Conservation (phyloP, 768 basidiomycete genomes). For the Neoboletus subvelutipes region DNA sequence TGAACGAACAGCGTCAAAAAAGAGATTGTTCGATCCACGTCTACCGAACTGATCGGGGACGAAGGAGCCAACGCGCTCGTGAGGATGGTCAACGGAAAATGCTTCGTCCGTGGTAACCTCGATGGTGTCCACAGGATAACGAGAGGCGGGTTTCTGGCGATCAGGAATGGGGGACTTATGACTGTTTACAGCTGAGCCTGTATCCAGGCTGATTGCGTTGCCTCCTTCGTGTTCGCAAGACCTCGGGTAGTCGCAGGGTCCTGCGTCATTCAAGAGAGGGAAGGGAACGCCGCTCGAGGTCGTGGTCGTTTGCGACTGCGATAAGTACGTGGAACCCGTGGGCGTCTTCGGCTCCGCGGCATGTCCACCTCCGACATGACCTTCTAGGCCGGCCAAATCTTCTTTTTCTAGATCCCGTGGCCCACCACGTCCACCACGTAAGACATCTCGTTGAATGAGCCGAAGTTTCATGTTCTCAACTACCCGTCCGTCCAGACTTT, state of each 20-base stretch:
- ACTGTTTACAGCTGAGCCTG: constrained; percentile 7
- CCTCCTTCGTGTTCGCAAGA: constrained; percentile 24
- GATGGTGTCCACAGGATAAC: constrained; percentile 17
- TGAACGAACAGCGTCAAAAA: constrained; percentile 39
- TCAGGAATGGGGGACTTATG: constrained; percentile 17
- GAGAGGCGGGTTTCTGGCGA: constrained; percentile 18
- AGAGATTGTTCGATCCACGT: constrained; percentile 37
- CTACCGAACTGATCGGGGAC: constrained; percentile 29
- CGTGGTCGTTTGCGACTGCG: constrained; percentile 29
- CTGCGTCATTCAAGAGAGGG: constrained; percentile 26
- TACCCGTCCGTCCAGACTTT: constrained; percentile 46
- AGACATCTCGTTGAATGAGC: constrained; percentile 38
- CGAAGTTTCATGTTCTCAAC: constrained; percentile 54
- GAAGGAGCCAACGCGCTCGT: constrained; percentile 12
- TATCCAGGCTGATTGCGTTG: constrained; percentile 9
- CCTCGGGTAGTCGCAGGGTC: constrained; percentile 16
- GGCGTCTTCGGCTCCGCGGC: constrained; percentile 40
- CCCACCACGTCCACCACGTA: constrained; percentile 20
- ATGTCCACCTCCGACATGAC: constrained; percentile 31
- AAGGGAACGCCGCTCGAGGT: constrained; percentile 25
- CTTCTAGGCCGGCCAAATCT: constrained; percentile 26
- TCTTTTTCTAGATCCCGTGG: constrained; percentile 31
- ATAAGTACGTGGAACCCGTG: constrained; percentile 35
- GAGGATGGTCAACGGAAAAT: constrained; percentile 13
- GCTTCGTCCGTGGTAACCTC: constrained; percentile 15